Evolutionary conservation across 345 rosid genomes (phyloP).

Genomic region (Hibiscus mutabilis): DNA sequence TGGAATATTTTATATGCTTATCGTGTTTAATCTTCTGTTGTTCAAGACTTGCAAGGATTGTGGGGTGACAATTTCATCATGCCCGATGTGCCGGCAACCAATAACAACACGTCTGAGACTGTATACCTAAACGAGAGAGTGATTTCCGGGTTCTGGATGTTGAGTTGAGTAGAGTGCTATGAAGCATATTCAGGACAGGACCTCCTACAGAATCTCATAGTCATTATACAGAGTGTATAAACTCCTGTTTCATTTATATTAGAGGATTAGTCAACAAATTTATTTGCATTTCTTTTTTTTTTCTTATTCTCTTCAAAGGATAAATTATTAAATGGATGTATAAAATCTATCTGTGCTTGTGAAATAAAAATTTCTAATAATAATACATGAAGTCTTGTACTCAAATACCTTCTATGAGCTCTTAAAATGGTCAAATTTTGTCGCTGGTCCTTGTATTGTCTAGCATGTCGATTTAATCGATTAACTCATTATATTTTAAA

Average conservation of each 20-base stretch:
- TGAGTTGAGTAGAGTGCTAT: background rate
- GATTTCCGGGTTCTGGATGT: background rate
- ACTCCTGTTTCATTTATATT: too few species aligned
- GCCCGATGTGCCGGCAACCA: slow-evolving; percentile 72
- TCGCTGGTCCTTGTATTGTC: too few species aligned
- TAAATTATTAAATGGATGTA: background rate
- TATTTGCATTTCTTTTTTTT: background rate
- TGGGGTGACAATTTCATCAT: slow-evolving; percentile 37
- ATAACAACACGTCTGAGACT: slow-evolving; percentile 68
- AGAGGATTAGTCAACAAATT: background rate
- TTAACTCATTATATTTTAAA: too few species aligned
- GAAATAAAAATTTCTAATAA: background rate
- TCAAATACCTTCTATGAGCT: too few species aligned
- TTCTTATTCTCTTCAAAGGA: background rate
- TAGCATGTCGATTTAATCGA: too few species aligned
- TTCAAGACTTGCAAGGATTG: slow-evolving; percentile 90
- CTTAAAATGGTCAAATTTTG: too few species aligned
- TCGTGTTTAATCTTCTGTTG: background rate
- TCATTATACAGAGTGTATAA: background rate
- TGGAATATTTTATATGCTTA: background rate
- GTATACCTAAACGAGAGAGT: slow-evolving; percentile 31
- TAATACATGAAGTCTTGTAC: background rate
- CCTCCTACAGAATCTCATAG: background rate
- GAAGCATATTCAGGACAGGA: background rate
- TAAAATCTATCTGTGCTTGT: background rate